Evolutionary conservation across 257 asterid genomes (phyloP).

Genomic region (Eucommia ulmoides): DNA sequence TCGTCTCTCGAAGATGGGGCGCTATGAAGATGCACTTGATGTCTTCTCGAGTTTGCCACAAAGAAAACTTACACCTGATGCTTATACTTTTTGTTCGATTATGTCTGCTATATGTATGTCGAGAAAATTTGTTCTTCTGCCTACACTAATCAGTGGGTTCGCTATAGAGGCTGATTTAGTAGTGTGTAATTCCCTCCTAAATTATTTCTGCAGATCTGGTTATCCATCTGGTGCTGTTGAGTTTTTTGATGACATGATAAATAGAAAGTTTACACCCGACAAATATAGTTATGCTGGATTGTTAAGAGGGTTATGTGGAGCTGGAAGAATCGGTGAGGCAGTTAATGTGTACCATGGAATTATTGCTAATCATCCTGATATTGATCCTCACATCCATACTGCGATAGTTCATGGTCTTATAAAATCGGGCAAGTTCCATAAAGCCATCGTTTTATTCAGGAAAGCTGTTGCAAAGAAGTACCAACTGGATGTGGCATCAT

Average conservation of each 20-base stretch:
- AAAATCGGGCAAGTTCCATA: slow-evolving; percentile 32
- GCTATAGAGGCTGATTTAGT: slow-evolving; percentile 58
- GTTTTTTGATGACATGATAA: slow-evolving; percentile 58
- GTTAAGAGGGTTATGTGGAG: slow-evolving; percentile 40
- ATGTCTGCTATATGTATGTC: slow-evolving; percentile 46
- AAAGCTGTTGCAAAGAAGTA: slow-evolving; percentile 30
- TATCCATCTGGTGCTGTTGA: slow-evolving; percentile 52
- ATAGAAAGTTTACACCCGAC: slow-evolving; percentile 52
- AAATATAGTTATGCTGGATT: slow-evolving; percentile 58
- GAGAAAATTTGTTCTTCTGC: slow-evolving; percentile 42
- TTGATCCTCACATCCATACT: slow-evolving; percentile 49
- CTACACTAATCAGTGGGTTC: slow-evolving; percentile 47
- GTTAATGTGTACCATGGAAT: slow-evolving; percentile 48
- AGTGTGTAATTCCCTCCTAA: slow-evolving; percentile 53
- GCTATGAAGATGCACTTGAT: slow-evolving; percentile 46
- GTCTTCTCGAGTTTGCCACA: slow-evolving; percentile 43
- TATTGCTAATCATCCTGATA: slow-evolving; percentile 19
- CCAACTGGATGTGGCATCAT: slow-evolving; percentile 49
- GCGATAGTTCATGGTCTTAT: slow-evolving; percentile 43
- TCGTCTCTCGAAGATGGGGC: slow-evolving; percentile 59
- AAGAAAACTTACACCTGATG: slow-evolving; percentile 47
- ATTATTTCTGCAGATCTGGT: slow-evolving; percentile 61
- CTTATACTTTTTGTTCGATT: slow-evolving; percentile 54
- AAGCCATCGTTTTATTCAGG: slow-evolving; percentile 27
- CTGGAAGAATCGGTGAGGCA: slow-evolving; percentile 47